Base-by-base conservation (phyloP, 176 grass and related monocot species). In the Hordeum marinum region DNA sequence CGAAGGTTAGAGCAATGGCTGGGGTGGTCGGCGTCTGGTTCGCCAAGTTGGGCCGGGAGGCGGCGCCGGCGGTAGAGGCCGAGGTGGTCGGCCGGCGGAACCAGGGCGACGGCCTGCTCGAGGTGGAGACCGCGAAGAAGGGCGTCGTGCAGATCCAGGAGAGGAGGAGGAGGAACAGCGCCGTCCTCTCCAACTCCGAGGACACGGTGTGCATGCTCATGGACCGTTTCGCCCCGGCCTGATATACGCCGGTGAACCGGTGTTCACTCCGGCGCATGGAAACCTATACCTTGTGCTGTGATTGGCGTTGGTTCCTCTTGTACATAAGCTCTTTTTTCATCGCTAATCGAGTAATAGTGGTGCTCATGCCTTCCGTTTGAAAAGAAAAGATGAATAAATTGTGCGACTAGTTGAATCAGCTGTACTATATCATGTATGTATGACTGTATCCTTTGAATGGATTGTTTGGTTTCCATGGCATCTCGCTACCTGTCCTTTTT, bases 141-240 rank as follows among this genome's bases (percentile, higher is more conserved):
- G 55, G 1, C 2, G 29, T 1, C 29, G 29, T 24, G 40, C 71
- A 74, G 42, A 7, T 70, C 2, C 85, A 63, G 20, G 77, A 86
- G 63, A 72, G 69, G 71, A 76, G 76, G 45, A 17, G 13, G 80
- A 63, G 63, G 43, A 60, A 59, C 68, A 66, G 42, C 55, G 43
- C 27, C 72, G 39, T 62, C 27, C 55, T 94, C 64, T 85, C 89
- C 46, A 90, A 91, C 39, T 82, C 92, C 14, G 92, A 91, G 9
- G 41, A 78, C 72, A 63, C 79, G 13, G 48, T 48, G 59, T 91
- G 84, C 60, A 71, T 94, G 81, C 84, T 91, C 25, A 91, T 91
- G 92, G 92, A 94, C 63, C 81, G 78, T 35, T 94, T 94, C 68
- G 81, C 92, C 17, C 92, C 92, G 55, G 80, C 89, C 5, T 87